Base-by-base conservation (phyloP, 768 basidiomycete genomes). In the Nidularia pulvinata region DNA sequence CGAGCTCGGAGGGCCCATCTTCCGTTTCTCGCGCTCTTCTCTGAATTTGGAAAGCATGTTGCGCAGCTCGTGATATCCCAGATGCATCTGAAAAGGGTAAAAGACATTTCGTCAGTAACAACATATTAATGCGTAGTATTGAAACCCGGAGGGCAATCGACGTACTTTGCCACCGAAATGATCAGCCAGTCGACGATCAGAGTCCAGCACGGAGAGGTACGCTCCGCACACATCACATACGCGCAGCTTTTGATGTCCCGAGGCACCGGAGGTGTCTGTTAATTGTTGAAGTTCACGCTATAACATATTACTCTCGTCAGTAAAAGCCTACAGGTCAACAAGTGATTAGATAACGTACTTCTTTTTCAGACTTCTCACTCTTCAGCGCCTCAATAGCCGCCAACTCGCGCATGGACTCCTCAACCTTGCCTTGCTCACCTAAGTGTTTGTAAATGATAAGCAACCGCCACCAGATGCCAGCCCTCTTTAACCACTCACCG, bases 161-260 rank as follows among this genome's bases (percentile, higher is more conserved):
- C 89, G 69, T 63, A 93, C 96, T 79, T 99, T 99, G 64, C 97
- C 97, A 72, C 97, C 97, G 77, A 99, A 99, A 72, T 99, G 97
- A 78, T 99, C 97, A 49, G 97, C 97, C 56, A 99, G 77, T 68
- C 97, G 94, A 69, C 96, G 88, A 77, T 99, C 97, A 54, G 96
- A 98, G 73, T 99, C 97, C 47, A 98, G 81, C 36, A 99, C 93
- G 13, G 93, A 96, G 45, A 99, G 82, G 78, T 98, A 98, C n/a
- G 97, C 97, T 63, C 97, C 97, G 68, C 97, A 99, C 32, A 98
- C 95, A 76, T 99, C 97, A 76, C 97, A 98, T n/a, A 99, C 97
- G 57, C 97, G 89, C 61, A 99, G 78, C 73, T 98, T 98, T 74
- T 99, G 97, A 78, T 99, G 97, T n/a, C 97, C 97, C 53, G 95